Percentiles rank a stretch among this genome's conserved stretches.
phyloP scores from a whole-genome alignment of 2,329 filamentous ascomycete genomes.

The Trichophyton verrucosum region DNA sequence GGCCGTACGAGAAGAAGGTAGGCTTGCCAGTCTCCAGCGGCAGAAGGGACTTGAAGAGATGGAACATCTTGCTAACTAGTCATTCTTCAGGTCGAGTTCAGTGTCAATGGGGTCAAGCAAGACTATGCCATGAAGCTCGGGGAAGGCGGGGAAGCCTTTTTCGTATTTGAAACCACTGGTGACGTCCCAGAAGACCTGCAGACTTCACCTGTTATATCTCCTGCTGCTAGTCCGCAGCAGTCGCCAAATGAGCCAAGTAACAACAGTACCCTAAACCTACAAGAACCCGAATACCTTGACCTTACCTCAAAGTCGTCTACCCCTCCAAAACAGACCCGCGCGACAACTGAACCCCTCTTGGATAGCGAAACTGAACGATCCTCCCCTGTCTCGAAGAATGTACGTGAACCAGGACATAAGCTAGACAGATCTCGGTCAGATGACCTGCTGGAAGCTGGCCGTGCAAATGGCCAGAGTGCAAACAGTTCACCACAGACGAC shows the following conservation, averaged over 20 bases:
- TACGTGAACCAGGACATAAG: background rate
- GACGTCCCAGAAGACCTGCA: slow-evolving; percentile 86
- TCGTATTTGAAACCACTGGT: slow-evolving; percentile 91
- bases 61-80: background rate
- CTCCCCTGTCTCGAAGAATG: background rate
- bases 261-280: slow-evolving; percentile 23
- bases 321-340: background rate
- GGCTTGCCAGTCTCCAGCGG: background rate
- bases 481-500: slow-evolving; percentile 10
- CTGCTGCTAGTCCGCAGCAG: slow-evolving; percentile 61
- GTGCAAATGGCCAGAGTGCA: background rate
- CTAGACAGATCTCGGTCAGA: background rate
- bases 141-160: slow-evolving; percentile 95
- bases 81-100: slow-evolving; percentile 62
- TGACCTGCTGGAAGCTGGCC: background rate
- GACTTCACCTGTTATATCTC: slow-evolving; percentile 86
- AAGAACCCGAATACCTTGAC: slow-evolving; percentile 41
- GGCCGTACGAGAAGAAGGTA: slow-evolving; percentile 89
- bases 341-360: background rate
- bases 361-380: background rate
- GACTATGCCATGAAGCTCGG: slow-evolving; percentile 97
- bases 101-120: slow-evolving; percentile 83
- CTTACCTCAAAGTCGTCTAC: slow-evolving; percentile 16
- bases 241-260: slow-evolving; percentile 20
- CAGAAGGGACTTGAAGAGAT: background rate